A percentile compares a stretch with the other conserved stretches of the same genome.
These are phyloP conservation scores for Tricholoma flavovirens DNA, from an alignment of 768 basidiomycete species.

Conservation along the genomic window DNA sequence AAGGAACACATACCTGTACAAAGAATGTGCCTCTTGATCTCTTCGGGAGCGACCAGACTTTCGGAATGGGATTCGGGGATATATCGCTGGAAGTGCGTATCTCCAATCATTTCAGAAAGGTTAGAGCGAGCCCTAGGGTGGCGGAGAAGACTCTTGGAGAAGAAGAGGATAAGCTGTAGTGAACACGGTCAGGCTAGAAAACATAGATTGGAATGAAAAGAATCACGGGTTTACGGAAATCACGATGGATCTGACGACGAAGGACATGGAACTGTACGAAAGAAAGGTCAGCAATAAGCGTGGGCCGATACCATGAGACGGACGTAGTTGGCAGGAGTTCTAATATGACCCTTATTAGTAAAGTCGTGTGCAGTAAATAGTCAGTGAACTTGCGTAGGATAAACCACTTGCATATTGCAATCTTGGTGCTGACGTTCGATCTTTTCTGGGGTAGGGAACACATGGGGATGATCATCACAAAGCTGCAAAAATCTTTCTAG, in stretches of 20 bases:
- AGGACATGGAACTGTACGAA: constrained; percentile 82
- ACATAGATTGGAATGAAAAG: background rate
- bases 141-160: constrained; percentile 93
- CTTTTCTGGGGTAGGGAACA: constrained; percentile 86
- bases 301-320: constrained; percentile 12
- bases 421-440: constrained; percentile 95
- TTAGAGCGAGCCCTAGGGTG: constrained; percentile 89
- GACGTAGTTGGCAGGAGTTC: constrained; percentile 93
- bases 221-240: constrained; percentile 92
- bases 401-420: constrained; percentile 99
- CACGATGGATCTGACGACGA: constrained; percentile 93
- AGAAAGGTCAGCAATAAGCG: constrained; percentile 5
- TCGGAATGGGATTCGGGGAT: constrained; percentile 79
- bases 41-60: constrained; percentile 67
- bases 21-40: constrained; percentile 88
- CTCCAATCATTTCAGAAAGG: constrained; percentile 82
- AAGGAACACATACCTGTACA: constrained; percentile 54
- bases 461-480: constrained; percentile 92
- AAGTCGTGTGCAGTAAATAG: constrained; percentile 1
- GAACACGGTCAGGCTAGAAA: background rate
- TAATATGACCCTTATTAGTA: constrained; percentile 22
- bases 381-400: constrained; percentile 69
- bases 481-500: constrained; percentile 97
- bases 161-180: constrained; percentile 81
- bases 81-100: constrained; percentile 91